Conservation (phyloP, 495 filamentous ascomycete genomes). For the Chaetomium fimeti region DNA sequence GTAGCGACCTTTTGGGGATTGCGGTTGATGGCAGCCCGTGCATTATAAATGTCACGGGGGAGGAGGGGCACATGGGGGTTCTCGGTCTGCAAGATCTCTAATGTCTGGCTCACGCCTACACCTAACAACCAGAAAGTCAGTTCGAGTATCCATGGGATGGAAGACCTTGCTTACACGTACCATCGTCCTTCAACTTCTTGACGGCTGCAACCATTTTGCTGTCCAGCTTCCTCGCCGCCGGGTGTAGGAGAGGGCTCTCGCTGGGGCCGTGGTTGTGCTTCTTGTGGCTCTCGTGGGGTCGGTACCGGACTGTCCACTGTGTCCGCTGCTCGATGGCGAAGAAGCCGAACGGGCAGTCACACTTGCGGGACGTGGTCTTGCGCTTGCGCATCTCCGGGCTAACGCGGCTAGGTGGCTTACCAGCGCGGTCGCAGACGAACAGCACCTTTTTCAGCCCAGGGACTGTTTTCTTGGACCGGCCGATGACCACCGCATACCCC, state of each 20-base stretch:
- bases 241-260: conserved; percentile 55
- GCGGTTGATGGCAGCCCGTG: conserved; percentile 56
- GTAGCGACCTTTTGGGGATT: conserved; percentile 55
- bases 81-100: conserved; percentile 56
- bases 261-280: conserved; percentile 57
- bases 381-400: conserved; percentile 54
- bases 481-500: conserved; percentile 59
- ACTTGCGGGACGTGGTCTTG: conserved; percentile 57
- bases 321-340: conserved; percentile 58
- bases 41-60: conserved; percentile 58
- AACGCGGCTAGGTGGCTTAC: conserved; percentile 53
- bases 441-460: conserved; percentile 58
- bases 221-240: conserved; percentile 56
- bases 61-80: conserved; percentile 55
- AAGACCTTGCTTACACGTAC: conserved; percentile 35
- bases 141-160: not conserved
- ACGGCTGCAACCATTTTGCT: conserved; percentile 58
- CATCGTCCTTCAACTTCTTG: conserved; percentile 54
- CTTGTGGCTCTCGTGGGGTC: conserved; percentile 50
- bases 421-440: conserved; percentile 57
- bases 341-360: conserved; percentile 58
- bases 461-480: conserved; percentile 57
- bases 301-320: conserved; percentile 56
- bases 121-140: conserved; percentile 40
- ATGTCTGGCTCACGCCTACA: conserved; percentile 54